Evolutionary conservation across 2,329 filamentous ascomycete species (phyloP).

Genomic region (Leptodontidium sp.): DNA sequence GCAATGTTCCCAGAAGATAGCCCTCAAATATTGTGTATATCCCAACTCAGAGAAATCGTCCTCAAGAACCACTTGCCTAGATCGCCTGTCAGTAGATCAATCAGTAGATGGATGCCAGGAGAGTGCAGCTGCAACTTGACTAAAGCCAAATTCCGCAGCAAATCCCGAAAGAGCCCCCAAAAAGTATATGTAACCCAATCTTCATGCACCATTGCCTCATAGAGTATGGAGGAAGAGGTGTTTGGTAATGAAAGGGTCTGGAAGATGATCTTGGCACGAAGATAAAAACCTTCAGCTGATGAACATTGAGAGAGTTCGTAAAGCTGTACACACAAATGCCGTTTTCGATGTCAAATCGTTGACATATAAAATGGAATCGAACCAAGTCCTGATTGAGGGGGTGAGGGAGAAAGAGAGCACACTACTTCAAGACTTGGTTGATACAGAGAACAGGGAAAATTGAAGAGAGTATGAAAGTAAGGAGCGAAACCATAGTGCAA

Average conservation of each 20-base stretch:
- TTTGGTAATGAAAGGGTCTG: conserved; percentile 69
- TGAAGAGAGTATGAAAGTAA: too few relatives aligned
- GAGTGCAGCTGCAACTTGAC: conserved; percentile 1
- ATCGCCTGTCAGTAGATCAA: not conserved
- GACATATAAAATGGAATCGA: too few relatives aligned
- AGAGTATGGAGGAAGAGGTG: conserved; percentile 58
- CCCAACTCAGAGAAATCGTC: not conserved
- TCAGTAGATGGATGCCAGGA: not conserved
- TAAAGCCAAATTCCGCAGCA: not conserved
- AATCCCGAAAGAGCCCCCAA: not conserved
- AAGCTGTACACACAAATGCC: conserved; percentile 61
- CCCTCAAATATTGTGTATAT: too few relatives aligned
- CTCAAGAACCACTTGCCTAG: not conserved
- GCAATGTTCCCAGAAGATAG: too few relatives aligned
- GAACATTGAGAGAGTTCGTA: conserved; percentile 52
- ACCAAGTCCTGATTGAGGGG: too few relatives aligned
- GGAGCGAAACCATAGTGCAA: too few relatives aligned
- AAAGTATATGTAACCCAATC: conserved; percentile 54
- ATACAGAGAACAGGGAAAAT: too few relatives aligned
- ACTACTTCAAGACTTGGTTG: too few relatives aligned
- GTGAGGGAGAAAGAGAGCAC: too few relatives aligned
- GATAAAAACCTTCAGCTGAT: conserved; percentile 56
- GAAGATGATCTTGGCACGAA: conserved; percentile 58
- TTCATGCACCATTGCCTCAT: conserved; percentile 70
- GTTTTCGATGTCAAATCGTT: too few relatives aligned